phyloP scores from a whole-genome alignment of 2,329 filamentous ascomycete species.

The Drechmeria coniospora region DNA sequence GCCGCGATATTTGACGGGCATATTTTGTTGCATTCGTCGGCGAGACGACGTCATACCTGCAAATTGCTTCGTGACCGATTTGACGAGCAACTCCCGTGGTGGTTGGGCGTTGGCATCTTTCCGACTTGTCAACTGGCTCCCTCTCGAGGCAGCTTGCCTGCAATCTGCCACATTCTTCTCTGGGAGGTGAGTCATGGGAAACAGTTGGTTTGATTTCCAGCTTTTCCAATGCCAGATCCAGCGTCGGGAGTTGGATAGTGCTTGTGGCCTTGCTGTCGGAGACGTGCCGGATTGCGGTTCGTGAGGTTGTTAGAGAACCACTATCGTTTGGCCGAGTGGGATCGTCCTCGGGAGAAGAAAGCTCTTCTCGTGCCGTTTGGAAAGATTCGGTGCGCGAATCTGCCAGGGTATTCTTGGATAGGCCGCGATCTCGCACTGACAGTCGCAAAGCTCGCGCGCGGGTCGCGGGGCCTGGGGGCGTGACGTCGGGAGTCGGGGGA shows the following conservation, averaged over 20 bases:
- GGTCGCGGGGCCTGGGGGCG: slow-evolving; percentile 42
- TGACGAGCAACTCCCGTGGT: not conserved
- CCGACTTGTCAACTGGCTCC: slow-evolving; percentile 39
- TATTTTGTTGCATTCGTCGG: slow-evolving; percentile 38
- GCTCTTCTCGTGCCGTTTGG: slow-evolving; percentile 52
- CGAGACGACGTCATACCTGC: slow-evolving; percentile 31
- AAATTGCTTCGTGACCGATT: slow-evolving; percentile 13
- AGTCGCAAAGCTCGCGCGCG: slow-evolving; percentile 31
- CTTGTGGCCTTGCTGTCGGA: slow-evolving; percentile 10
- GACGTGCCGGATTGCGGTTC: slow-evolving; percentile 25
- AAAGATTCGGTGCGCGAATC: slow-evolving; percentile 57
- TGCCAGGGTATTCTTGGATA: slow-evolving; percentile 37
- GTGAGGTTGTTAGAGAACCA: slow-evolving; percentile 26
- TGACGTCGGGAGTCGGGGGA: slow-evolving; percentile 61
- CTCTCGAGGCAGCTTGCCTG: slow-evolving; percentile 43
- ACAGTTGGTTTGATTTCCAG: slow-evolving; percentile 25
- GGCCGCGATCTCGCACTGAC: slow-evolving; percentile 29
- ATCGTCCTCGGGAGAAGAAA: slow-evolving; percentile 47
- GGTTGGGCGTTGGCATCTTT: too few relatives aligned
- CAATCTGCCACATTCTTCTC: slow-evolving; percentile 35
- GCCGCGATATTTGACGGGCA: slow-evolving; percentile 29
- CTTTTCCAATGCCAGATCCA: slow-evolving; percentile 26
- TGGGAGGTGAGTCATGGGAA: slow-evolving; percentile 25
- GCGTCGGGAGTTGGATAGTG: slow-evolving; percentile 14
- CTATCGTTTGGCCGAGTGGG: slow-evolving; percentile 23